Conservation (phyloP, 2,329 filamentous ascomycete genomes). For the Fusarium austroafricanum region DNA sequence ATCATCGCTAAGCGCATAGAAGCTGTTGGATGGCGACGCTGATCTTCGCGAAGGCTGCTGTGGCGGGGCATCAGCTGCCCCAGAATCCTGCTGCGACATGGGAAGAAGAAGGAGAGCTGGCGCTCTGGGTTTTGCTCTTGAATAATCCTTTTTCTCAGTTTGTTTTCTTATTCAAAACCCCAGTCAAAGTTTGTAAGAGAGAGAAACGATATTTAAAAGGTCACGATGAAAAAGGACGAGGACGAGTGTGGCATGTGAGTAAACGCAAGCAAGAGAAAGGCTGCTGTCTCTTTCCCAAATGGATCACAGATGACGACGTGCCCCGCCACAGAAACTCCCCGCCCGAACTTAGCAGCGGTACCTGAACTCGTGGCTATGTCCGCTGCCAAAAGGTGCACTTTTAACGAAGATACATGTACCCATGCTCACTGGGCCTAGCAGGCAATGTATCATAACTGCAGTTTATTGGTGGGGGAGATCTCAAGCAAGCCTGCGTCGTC, state of each 20-base stretch:
- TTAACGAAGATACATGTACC: constrained; percentile 12
- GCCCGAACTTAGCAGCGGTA: constrained; percentile 28
- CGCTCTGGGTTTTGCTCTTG: not conserved
- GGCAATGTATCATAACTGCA: constrained; percentile 12
- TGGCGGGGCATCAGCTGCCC: constrained; percentile 41
- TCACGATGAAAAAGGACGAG: constrained; percentile 6
- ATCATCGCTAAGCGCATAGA: constrained; percentile 96
- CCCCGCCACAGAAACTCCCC: constrained; percentile 38
- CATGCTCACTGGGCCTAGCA: constrained; percentile 11
- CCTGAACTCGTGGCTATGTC: constrained; percentile 2
- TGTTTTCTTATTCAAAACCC: not conserved
- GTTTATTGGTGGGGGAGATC: constrained; percentile 12
- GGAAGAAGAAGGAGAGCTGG: constrained; percentile 8
- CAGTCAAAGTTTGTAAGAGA: not conserved
- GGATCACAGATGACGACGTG: constrained; percentile 44
- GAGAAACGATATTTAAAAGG: constrained; percentile 13
- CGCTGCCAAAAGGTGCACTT: not conserved
- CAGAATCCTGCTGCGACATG: constrained; percentile 43
- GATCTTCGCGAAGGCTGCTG: constrained; percentile 51
- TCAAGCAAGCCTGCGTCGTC: constrained; percentile 30
- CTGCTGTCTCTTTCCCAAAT: constrained; percentile 35
- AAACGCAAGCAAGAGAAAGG: constrained; percentile 2
- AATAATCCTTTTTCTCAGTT: not conserved
- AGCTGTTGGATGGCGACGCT: constrained; percentile 83
- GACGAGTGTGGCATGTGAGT: constrained; percentile 35